Conservation (phyloP, 1,139 yeast genomes). For the Debaryomycetaceae sp. region DNA sequence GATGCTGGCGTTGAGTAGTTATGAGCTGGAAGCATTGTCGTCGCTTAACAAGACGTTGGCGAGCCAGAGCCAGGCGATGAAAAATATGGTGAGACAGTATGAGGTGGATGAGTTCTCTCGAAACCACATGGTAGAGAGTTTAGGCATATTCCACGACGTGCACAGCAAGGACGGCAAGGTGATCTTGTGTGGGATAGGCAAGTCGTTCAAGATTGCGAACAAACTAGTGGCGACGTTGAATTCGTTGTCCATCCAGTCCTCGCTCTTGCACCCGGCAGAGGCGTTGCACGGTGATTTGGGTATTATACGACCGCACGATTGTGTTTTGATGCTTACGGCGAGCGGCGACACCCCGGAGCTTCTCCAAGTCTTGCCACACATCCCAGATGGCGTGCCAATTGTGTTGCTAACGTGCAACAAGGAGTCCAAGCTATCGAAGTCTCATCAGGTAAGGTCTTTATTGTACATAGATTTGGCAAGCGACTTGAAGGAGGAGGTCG, state of each 20-base stretch:
- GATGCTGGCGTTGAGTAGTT: background rate
- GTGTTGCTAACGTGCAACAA: constrained; percentile 62
- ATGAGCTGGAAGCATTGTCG: constrained; percentile 14
- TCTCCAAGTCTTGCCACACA: constrained; percentile 53
- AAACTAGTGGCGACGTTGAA: constrained; percentile 81
- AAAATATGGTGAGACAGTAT: constrained; percentile 27
- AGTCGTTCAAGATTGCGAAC: constrained; percentile 72
- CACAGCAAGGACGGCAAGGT: constrained; percentile 57
- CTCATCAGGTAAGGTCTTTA: constrained; percentile 46
- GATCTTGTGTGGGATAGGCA: constrained; percentile 79
- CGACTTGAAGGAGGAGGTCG: constrained; percentile 52
- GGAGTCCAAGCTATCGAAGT: constrained; percentile 42
- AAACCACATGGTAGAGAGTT: constrained; percentile 45
- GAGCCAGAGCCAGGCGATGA: constrained; percentile 35
- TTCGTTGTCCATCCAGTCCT: constrained; percentile 69
- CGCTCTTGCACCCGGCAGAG: constrained; percentile 74
- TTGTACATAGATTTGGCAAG: constrained; percentile 63
- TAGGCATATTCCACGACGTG: constrained; percentile 51
- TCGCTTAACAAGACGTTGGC: constrained; percentile 29
- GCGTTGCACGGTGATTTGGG: constrained; percentile 93
- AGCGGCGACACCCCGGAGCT: constrained; percentile 86
- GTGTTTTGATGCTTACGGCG: constrained; percentile 66
- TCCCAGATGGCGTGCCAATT: constrained; percentile 51
- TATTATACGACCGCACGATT: constrained; percentile 56
- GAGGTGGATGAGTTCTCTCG: constrained; percentile 40